Base-by-base conservation (phyloP, 129 eudicot species). In the Centella asiatica region DNA sequence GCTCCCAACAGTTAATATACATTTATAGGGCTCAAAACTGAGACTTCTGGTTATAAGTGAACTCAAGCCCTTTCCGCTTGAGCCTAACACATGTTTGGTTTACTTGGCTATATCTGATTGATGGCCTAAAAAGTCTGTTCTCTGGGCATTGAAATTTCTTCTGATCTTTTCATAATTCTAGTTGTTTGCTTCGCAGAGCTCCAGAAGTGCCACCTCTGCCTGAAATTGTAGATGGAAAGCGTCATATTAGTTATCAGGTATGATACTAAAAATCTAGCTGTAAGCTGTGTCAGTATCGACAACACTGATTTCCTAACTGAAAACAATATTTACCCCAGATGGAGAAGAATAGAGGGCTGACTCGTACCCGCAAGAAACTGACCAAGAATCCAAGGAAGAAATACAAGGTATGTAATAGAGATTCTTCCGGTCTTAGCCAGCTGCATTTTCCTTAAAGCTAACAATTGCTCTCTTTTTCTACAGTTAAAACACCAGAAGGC, bases 301-400 rank as follows among this genome's bases (percentile, higher is more conserved):
- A 56, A 56, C 24, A 20, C 45, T 28, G 3, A 20, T 34, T 49
- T 12, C 20, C n/a, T n/a, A 37, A 29, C 13, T n/a, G 26, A 63
- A 73, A 5, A 48, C 54, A 13, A 6, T 58, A 65, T 44, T 48
- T 15, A 28, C 6, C 65, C 33, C 76, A 87, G 99, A 92, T 92
- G 58, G 95, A 87, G 76, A 92, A 87, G 75, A 92, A 92, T 57
- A 84, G 88, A 61, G 99, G 99, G 28, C 72, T 92, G 64, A 92
- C 96, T 31, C 99, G 88, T 44, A 26, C 66, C 8, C 86, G 99
- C 39, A 87, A 87, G 72, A 92, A 82, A 71, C 69, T 62, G 25
- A 60, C 9, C 0, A 92, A 92, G 34, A 92, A 92, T 77, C 96
- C 96, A 5, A 82, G 96, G 81, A 82, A 79, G 83, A 87, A 87